These are phyloP conservation scores for Crotalaria pallida DNA, from an alignment of 306 rosid genomes.

Conservation along the genomic window DNA sequence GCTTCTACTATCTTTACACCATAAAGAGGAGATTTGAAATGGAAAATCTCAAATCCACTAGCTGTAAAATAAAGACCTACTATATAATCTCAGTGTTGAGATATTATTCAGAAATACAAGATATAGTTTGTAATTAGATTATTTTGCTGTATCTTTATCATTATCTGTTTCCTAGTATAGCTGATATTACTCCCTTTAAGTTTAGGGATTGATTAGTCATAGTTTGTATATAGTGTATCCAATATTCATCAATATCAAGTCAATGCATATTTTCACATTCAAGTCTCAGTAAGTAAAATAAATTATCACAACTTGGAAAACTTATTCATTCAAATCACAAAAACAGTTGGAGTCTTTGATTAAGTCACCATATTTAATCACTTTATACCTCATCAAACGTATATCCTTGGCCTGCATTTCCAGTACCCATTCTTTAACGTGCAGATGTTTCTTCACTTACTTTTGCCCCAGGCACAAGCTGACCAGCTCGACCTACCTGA, in stretches of 20 bases:
- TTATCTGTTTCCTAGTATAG: no score
- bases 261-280: no score
- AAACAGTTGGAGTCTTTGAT: neutral
- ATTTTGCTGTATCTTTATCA: no score
- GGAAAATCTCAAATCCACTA: neutral
- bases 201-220: no score
- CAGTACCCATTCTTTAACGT: slow-evolving; percentile 77
- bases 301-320: neutral
- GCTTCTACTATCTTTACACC: neutral
- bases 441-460: slow-evolving; percentile 77
- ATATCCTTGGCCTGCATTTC: slow-evolving; percentile 99
- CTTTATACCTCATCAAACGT: slow-evolving; percentile 83
- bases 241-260: no score
- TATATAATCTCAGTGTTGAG: neutral
- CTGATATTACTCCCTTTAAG: no score
- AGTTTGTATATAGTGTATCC: no score
- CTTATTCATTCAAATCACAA: neutral
- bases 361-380: slow-evolving; percentile 9
- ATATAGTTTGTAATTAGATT: no score
- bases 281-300: neutral
- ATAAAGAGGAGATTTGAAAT: neutral
- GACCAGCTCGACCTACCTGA: slow-evolving; percentile 59
- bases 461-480: slow-evolving; percentile 57
- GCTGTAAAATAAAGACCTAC: neutral
- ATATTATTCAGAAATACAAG: no score